Percentiles rank a stretch among this genome's conserved stretches.
Conservation (phyloP, 768 basidiomycete genomes). For the Agrocybe chaxingu region DNA sequence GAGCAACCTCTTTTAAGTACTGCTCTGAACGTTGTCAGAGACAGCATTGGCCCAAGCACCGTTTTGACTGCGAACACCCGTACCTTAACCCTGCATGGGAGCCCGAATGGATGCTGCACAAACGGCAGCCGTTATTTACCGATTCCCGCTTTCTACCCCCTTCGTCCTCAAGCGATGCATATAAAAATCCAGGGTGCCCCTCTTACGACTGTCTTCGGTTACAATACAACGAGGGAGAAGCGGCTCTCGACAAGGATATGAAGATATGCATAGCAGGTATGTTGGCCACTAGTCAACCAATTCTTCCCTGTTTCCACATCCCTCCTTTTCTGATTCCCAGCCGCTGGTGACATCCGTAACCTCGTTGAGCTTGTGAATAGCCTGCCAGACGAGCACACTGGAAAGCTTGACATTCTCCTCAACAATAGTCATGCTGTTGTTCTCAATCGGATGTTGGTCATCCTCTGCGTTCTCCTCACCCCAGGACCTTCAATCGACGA, state of each 20-base stretch:
- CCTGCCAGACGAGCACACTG: conserved; percentile 31
- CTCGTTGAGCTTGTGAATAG: conserved; percentile 33
- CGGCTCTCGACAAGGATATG: conserved; percentile 18
- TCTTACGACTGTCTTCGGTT: conserved; percentile 32
- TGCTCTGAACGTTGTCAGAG: conserved; percentile 32
- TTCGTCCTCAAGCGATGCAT: conserved; percentile 10
- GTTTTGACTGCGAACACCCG: conserved; percentile 30
- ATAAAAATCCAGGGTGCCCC: conserved; percentile 23
- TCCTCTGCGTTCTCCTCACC: conserved; percentile 33
- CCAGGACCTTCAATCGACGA: conserved; percentile 37
- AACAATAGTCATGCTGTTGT: conserved; percentile 35
- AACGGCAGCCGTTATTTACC: conserved; percentile 22
- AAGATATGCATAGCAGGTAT: conserved; percentile 33
- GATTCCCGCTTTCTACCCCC: conserved; percentile 7
- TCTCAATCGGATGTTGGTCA: conserved; percentile 37
- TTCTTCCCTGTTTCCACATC: not conserved
- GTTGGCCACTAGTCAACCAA: not conserved
- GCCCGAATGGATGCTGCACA: conserved; percentile 30
- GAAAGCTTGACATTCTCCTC: conserved; percentile 35
- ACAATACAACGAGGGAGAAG: conserved; percentile 25
- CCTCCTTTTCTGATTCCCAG: conserved; percentile 10
- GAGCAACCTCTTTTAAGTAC: conserved; percentile 20
- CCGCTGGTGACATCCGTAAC: conserved; percentile 32
- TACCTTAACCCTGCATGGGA: conserved; percentile 26
- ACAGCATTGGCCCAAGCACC: conserved; percentile 33